phyloP scores from a whole-genome alignment of 768 basidiomycete genomes.

The Antrodiella citrinella region DNA sequence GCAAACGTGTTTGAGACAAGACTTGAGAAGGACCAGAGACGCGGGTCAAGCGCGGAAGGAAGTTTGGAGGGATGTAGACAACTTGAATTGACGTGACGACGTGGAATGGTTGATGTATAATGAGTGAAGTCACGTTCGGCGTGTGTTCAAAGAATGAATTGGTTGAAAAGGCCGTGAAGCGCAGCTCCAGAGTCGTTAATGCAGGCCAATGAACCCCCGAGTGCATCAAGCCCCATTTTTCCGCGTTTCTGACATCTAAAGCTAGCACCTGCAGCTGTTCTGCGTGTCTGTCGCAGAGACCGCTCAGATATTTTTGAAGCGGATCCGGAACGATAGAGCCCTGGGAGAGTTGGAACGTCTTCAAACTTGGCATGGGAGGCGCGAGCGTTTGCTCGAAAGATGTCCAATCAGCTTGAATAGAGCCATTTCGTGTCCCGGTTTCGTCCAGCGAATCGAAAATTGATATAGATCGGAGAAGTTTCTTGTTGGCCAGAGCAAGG shows the following conservation, averaged over 20 bases:
- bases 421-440: background rate
- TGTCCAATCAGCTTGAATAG: background rate
- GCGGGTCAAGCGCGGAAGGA: too few relatives aligned
- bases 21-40: background rate
- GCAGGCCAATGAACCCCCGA: background rate
- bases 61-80: too few relatives aligned
- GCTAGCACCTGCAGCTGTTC: background rate
- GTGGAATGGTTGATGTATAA: too few relatives aligned
- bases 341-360: background rate
- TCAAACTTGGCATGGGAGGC: background rate
- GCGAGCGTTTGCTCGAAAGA: background rate
- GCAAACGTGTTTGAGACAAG: background rate
- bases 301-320: background rate
- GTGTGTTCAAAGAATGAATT: background rate
- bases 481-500: background rate
- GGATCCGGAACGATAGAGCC: background rate
- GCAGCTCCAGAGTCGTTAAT: background rate
- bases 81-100: too few relatives aligned
- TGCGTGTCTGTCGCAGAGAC: background rate
- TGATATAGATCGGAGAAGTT: background rate
- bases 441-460: background rate
- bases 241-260: background rate
- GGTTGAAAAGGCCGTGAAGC: background rate
- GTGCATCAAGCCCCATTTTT: background rate
- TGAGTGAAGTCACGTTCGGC: background rate